Base-by-base conservation (phyloP, 23 red algal genomes). In the Cyanidium caldarium region DNA sequence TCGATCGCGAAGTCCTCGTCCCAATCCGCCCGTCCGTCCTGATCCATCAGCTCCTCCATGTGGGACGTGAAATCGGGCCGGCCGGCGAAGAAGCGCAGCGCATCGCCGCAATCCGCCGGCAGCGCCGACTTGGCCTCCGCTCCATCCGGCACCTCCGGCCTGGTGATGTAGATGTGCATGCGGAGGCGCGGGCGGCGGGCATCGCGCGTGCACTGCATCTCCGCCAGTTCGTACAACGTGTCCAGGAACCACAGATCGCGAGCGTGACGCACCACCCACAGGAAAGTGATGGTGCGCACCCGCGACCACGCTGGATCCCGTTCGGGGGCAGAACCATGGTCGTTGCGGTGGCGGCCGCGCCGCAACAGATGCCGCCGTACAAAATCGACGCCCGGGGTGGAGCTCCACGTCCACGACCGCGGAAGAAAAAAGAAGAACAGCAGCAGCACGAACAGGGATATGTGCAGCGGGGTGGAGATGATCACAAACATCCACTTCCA, bases 401-500 rank as follows among this genome's bases (percentile, higher is more conserved):
- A 14, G 10, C 51, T 16, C 51, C 51, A 61, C 10, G 51, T 61
- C 51, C 51, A 61, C 31, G 51, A 61, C 7, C 51, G 51, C 51
- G 51, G 51, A 5, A 61, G 51, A 61, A 61, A 61, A 28, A 61
- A 61, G 51, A 61, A 61, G 23, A 61, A 61, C 7, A 61, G 51
- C 51, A 61, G 51, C 7, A 61, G 51, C 23, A 61, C 51, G 51
- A 61, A 61, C 19, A 61, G 7, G 3, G 51, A 28, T 14, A 61
- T 61, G 51, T 61, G 51, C 10, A 61, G n/a, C 21, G 51, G 51
- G 23, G 51, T 61, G 3, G 31, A 16, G 21, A 61, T 25, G n/a
- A 61, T 21, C 13, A 61, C 51, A 25, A 61, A 61, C 10, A 61
- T 16, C 51, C 51, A 61, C 31, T 61, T 28, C 10, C 23, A 28